Percentiles rank a stretch among this genome's conserved stretches.
phyloP scores from a whole-genome alignment of 768 basidiomycete genomes.

The Boletus reticulatus region DNA sequence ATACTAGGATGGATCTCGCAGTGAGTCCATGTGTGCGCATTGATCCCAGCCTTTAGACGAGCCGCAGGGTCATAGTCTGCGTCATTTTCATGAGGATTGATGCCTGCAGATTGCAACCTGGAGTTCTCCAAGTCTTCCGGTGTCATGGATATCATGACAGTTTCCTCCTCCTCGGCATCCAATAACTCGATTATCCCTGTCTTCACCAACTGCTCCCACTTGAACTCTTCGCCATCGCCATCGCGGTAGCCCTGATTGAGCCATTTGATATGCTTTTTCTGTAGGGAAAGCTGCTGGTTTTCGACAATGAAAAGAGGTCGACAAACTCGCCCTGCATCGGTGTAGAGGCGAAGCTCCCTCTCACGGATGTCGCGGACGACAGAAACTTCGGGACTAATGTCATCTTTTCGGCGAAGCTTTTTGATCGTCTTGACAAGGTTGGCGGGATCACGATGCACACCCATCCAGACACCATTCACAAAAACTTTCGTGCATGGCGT shows the following conservation, averaged over 20 bases:
- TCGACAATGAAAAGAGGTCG: constrained; percentile 97
- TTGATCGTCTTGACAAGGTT: constrained; percentile 92
- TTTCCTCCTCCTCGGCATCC: constrained; percentile 99
- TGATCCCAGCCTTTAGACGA: constrained; percentile 80
- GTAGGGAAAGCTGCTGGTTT: constrained; percentile 78
- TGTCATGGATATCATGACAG: constrained; percentile 99
- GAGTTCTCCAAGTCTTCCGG: constrained; percentile 92
- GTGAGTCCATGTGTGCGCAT: constrained; percentile 94
- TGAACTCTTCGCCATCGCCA: constrained; percentile 58
- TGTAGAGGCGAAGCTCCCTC: constrained; percentile 89
- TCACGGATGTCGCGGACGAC: constrained; percentile 98
- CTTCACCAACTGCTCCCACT: constrained; percentile 84
- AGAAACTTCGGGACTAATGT: constrained; percentile 94
- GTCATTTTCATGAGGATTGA: constrained; percentile 59
- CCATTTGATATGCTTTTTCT: constrained; percentile 82
- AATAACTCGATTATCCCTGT: constrained; percentile 89
- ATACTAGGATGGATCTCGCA: constrained; percentile 99
- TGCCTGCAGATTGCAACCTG: constrained; percentile 58
- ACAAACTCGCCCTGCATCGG: constrained; percentile 95
- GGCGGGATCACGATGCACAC: constrained; percentile 92
- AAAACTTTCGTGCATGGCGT: constrained; percentile 94
- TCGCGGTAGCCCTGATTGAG: constrained; percentile 58
- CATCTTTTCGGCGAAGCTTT: constrained; percentile 88
- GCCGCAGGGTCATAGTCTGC: constrained; percentile 83
- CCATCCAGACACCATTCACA: constrained; percentile 99